A percentile compares a stretch with the other conserved stretches of the same genome.
These are phyloP conservation scores for Aureobasidium leucospermi DNA, from an alignment of 2,329 filamentous ascomycete genomes.

Conservation along the genomic window DNA sequence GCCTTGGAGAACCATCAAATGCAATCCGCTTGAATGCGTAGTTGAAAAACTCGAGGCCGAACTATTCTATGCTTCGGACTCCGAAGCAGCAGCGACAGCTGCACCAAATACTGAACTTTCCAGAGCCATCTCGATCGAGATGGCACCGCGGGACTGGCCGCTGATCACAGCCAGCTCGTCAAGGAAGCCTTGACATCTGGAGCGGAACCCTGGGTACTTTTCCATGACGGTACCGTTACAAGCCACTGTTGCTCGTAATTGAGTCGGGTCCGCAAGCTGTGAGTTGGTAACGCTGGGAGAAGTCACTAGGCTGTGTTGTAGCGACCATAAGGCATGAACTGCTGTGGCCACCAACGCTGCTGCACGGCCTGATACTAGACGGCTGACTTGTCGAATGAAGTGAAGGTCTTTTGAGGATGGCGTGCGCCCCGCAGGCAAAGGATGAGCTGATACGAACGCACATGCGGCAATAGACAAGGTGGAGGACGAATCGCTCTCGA, in stretches of 20 bases:
- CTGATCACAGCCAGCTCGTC: slow-evolving; percentile 46
- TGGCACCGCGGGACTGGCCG: slow-evolving; percentile 33
- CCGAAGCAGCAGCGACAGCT: slow-evolving; percentile 51
- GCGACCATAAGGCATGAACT: slow-evolving; percentile 54
- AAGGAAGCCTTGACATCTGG: slow-evolving; percentile 55
- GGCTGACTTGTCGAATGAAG: slow-evolving; percentile 48
- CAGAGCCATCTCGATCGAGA: slow-evolving; percentile 60
- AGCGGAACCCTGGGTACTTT: slow-evolving; percentile 63
- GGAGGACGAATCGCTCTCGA: slow-evolving; percentile 44
- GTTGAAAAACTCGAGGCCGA: not conserved
- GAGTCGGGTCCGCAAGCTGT: not conserved
- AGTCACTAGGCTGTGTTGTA: slow-evolving; percentile 30
- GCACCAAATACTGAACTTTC: slow-evolving; percentile 72
- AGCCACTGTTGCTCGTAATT: slow-evolving; percentile 43
- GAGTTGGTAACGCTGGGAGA: not conserved
- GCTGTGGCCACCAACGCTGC: slow-evolving; percentile 56
- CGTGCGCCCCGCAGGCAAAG: slow-evolving; percentile 31
- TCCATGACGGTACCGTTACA: slow-evolving; percentile 77
- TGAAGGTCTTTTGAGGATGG: slow-evolving; percentile 44
- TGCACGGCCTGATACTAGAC: slow-evolving; percentile 51
- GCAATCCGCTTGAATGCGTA: not conserved
- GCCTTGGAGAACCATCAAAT: not conserved
- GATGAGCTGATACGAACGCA: slow-evolving; percentile 46
- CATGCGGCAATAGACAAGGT: slow-evolving; percentile 33
- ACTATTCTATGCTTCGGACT: not conserved